Base-by-base conservation (phyloP, 495 filamentous ascomycete species). In the Penicillium arizonense region DNA sequence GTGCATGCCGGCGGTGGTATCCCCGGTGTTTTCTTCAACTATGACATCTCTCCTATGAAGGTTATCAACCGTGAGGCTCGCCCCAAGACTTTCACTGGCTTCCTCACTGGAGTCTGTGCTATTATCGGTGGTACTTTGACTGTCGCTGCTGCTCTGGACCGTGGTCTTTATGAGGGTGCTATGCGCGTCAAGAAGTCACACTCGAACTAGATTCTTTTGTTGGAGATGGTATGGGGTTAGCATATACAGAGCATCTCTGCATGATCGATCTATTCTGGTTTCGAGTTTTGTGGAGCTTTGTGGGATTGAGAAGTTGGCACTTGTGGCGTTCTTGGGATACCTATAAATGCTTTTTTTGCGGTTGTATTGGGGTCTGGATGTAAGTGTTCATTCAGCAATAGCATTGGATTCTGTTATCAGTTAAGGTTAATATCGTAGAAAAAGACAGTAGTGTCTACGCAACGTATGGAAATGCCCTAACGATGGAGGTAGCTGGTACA, bases 21-120 rank as follows among this genome's bases (percentile, higher is more conserved):
- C 62, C 94, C 94, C 3, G 95, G 95, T 5, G 91, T 98, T 11
- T 98, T 97, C 78, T 97, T 98, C 76, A 94, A 89, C 56, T 98
- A 97, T 62, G 94, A 99, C 67, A 97, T 99, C 72, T 97, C 94
- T 3, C 94, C 94, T 26, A 97, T 99, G 95, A 99, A 97, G 73
- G 95, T 99, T 38, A 88, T 99, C 75, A 99, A 97, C 77, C 84
- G 91, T 36, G 94, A 99, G 76, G 87, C 87, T 55, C 84, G 90
- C 16, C 73, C 84, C 14, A 97, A 97, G 75, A 84, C 85, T 13
- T 93, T 97, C 69, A 82, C 88, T 1, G 87, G 88, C 5, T 97
- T 99, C 76, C 62, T 99, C 38, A 91, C 93, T 2, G 94, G 95
- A 41, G 83, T 97, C 6, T 97, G 94, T 65, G 92, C 94, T 18